Evolutionary conservation across 2,329 filamentous ascomycete species (phyloP), one percentile per base, ranked within the genome.

Genomic region (Zalaria obscura): DNA sequence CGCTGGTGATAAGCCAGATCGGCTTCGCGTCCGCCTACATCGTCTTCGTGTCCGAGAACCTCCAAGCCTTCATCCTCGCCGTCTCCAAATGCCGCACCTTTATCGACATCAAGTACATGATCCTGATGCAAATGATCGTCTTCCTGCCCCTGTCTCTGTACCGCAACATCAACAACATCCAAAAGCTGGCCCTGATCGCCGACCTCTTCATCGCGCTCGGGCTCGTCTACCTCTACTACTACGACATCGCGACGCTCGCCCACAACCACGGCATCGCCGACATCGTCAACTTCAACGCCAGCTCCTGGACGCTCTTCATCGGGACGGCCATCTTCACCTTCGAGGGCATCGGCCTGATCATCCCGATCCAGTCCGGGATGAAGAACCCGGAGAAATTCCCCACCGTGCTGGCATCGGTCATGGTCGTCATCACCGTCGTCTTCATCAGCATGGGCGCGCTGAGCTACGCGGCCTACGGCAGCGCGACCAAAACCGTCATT

Each of bases 241-340:
- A 87, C 63, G 91, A 96, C 56, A 72, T 96, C 48, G 68, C 83
- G 50, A 95, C 89, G 2, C 78, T 98, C 40, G 77, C 77, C 47
- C 69, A 67, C 38, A 71, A 85, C 41, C 67, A 74, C 43, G 86
- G 86, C 8, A 64, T 94, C 25, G 73, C 86, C 4, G 91, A 98
- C 58, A 88, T 96, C 55, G 75, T 83, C 51, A 73, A 82, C 55
- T 96, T 98, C 72, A 98, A 98, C 66, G 64, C 80, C 34, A 77
- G 82, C 46, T 81, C 87, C 59, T 98, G 93, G 91, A 94, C 91
- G 0, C 73, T 98, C 4, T 96, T 98, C 60, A 98, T 98, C 53
- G 93, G 91, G 47, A 98, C 93, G 0, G 91, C 93, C 27, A 96
- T 98, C 58, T 98, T 98, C 66, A 96, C 91, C 0, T 98, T 96